A percentile compares a stretch with the other conserved stretches of the same genome.
Evolutionary conservation across 2,329 filamentous ascomycete species (phyloP).

Genomic region (Corinectria fuckeliana): DNA sequence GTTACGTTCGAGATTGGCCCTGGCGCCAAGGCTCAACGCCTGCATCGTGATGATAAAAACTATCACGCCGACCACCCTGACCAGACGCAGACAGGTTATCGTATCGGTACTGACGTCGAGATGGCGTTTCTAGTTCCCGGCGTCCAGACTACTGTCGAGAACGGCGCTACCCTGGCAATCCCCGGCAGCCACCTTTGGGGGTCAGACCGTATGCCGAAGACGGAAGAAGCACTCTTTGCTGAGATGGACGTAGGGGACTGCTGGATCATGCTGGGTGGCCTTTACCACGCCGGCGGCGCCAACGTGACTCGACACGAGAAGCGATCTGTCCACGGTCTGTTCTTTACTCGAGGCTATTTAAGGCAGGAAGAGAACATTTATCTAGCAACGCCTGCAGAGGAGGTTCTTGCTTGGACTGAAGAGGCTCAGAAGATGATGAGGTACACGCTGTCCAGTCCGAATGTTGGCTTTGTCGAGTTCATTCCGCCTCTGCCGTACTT

Average conservation of each 20-base stretch:
- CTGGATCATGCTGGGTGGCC: slow-evolving; percentile 11
- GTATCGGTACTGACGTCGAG: slow-evolving; percentile 7
- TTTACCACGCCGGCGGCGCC: slow-evolving; percentile 10
- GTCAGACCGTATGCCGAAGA: slow-evolving; percentile 1
- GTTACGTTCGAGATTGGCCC: slow-evolving; percentile 12
- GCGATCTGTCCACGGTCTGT: slow-evolving; percentile 11
- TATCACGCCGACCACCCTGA: slow-evolving; percentile 9
- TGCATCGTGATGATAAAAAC: slow-evolving; percentile 16
- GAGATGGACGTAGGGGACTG: slow-evolving; percentile 15
- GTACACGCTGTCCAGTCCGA: slow-evolving; percentile 10
- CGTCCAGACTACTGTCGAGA: slow-evolving; percentile 7
- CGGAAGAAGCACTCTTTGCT: slow-evolving; percentile 2
- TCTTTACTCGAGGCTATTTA: slow-evolving; percentile 8
- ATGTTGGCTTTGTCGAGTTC: slow-evolving; percentile 12
- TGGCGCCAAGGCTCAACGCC: slow-evolving; percentile 10
- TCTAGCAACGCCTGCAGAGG: slow-evolving; percentile 2
- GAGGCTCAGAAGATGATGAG: neutral
- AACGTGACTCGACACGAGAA: slow-evolving; percentile 5
- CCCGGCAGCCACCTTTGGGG: slow-evolving; percentile 12
- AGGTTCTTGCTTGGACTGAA: slow-evolving; percentile 1
- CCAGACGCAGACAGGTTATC: slow-evolving; percentile 5
- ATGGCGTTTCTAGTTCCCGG: slow-evolving; percentile 10
- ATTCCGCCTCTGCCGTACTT: slow-evolving; percentile 4
- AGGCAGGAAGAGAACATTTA: slow-evolving; percentile 13
- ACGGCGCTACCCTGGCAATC: slow-evolving; percentile 11